Evolutionary conservation across 2,329 filamentous ascomycete species (phyloP).

Genomic region (Sporothrix inflata): DNA sequence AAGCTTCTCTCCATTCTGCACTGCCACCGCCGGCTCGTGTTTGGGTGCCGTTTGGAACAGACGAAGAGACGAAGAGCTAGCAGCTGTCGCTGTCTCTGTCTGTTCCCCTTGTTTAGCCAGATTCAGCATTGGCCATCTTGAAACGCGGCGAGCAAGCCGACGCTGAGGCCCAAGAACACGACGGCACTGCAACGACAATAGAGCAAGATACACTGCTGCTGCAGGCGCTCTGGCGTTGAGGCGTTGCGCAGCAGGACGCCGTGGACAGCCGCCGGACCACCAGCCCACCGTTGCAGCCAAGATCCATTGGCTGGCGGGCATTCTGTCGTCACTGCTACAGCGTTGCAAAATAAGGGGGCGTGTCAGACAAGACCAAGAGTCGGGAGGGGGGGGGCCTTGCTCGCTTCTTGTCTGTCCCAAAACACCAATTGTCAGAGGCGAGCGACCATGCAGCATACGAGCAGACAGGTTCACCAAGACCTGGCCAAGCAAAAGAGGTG

Average conservation of each 20-base stretch:
- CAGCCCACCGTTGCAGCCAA: background rate
- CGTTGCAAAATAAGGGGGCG: conserved; percentile 1
- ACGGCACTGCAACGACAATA: background rate
- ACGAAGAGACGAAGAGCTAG: background rate
- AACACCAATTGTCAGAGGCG: conserved; percentile 28
- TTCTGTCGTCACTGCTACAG: background rate
- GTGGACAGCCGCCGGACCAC: conserved; percentile 16
- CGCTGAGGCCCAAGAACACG: conserved; percentile 9
- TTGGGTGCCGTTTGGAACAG: conserved; percentile 19
- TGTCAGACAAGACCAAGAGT: background rate
- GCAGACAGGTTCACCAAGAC: background rate
- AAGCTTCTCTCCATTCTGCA: conserved; percentile 3
- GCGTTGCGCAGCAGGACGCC: background rate
- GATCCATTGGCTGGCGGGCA: conserved; percentile 24
- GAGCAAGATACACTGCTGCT: background rate
- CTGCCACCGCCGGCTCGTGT: conserved; percentile 25
- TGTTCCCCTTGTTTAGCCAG: conserved; percentile 16
- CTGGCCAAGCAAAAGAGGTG: background rate
- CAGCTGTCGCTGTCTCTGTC: background rate
- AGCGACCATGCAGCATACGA: conserved; percentile 18
- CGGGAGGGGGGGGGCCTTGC: background rate
- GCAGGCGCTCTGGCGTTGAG: background rate
- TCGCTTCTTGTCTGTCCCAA: conserved; percentile 3
- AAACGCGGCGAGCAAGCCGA: conserved; percentile 1
- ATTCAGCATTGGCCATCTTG: conserved; percentile 1